Evolutionary conservation across 2,329 filamentous ascomycete species (phyloP).

Genomic region (Hypoxylon sp.): DNA sequence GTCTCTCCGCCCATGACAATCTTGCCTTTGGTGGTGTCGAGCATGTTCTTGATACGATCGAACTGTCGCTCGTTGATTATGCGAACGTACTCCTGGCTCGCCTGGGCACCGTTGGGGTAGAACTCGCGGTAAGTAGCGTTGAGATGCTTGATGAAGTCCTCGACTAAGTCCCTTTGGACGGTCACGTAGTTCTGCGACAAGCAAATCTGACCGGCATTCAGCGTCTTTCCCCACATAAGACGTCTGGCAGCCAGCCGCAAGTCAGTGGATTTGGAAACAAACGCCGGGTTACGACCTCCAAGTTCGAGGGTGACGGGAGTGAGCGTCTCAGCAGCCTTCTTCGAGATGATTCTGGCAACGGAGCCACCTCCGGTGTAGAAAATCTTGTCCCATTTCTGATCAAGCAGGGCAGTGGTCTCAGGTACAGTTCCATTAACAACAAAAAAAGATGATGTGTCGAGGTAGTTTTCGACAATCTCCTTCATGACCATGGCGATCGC

Average conservation of each 20-base stretch:
- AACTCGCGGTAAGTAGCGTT: conserved; percentile 77
- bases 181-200: conserved; percentile 92
- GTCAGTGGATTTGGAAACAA: conserved; percentile 86
- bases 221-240: conserved; percentile 86
- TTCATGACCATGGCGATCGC: conserved; percentile 79
- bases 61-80: conserved; percentile 86
- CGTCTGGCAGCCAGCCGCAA: conserved; percentile 81
- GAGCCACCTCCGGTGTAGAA: conserved; percentile 86
- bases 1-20: conserved; percentile 87
- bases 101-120: conserved; percentile 82
- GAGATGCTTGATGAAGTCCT: conserved; percentile 77
- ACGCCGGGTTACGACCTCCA: conserved; percentile 90
- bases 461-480: conserved; percentile 76
- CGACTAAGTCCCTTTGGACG: conserved; percentile 77
- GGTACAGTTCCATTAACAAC: conserved; percentile 82
- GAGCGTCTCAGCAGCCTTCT: conserved; percentile 87
- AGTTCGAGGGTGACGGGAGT: conserved; percentile 91
- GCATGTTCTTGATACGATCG: conserved; percentile 84
- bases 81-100: conserved; percentile 79
- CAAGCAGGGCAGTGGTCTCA: conserved; percentile 82
- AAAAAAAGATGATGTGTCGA: conserved; percentile 80
- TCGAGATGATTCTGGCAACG: conserved; percentile 86
- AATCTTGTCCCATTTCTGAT: conserved; percentile 97
- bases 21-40: conserved; percentile 84
- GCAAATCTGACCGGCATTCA: conserved; percentile 91